phyloP scores from a whole-genome alignment of 164 flowering plant species.

The Macadamia tetraphylla region DNA sequence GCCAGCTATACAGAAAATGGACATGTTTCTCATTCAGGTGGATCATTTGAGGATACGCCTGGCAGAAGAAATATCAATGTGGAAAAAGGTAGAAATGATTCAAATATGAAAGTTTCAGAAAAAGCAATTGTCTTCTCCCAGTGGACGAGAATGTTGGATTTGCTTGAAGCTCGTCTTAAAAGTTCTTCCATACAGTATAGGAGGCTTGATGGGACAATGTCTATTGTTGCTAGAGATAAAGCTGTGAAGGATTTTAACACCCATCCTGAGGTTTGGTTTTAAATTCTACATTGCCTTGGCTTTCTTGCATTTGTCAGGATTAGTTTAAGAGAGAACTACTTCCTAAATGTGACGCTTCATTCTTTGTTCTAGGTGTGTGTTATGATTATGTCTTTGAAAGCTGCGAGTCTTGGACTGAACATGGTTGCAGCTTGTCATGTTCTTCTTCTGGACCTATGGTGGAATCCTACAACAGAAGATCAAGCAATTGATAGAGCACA shows the following conservation, averaged over 20 bases:
- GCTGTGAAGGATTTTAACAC: slow-evolving; percentile 89
- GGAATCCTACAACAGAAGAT: slow-evolving; percentile 98
- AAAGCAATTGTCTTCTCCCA: slow-evolving; percentile 95
- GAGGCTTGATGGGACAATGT: slow-evolving; percentile 95
- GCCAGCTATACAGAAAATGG: slow-evolving; percentile 14
- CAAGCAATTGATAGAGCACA: slow-evolving; percentile 96
- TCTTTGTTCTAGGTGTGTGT: slow-evolving; percentile 58
- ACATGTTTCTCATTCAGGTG: slow-evolving; percentile 15
- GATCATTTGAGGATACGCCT: slow-evolving; percentile 11
- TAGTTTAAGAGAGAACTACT: not conserved
- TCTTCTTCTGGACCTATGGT: slow-evolving; percentile 85
- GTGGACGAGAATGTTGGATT: slow-evolving; percentile 93
- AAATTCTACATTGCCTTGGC: not conserved
- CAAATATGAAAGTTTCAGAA: slow-evolving; percentile 33
- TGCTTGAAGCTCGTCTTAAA: slow-evolving; percentile 70
- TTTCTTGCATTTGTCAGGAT: not conserved
- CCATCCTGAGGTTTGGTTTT: slow-evolving; percentile 64
- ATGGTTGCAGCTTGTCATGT: slow-evolving; percentile 96
- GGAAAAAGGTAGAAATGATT: slow-evolving; percentile 11
- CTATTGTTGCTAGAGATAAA: slow-evolving; percentile 76
- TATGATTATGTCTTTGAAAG: slow-evolving; percentile 95
- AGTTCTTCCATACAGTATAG: slow-evolving; percentile 70
- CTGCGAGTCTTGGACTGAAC: slow-evolving; percentile 95
- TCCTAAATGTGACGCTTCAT: slow-evolving; percentile 1
- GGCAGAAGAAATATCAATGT: slow-evolving; percentile 4